These are phyloP conservation scores for Solanum verrucosum DNA, from an alignment of 257 asterid genomes.

Conservation along the genomic window DNA sequence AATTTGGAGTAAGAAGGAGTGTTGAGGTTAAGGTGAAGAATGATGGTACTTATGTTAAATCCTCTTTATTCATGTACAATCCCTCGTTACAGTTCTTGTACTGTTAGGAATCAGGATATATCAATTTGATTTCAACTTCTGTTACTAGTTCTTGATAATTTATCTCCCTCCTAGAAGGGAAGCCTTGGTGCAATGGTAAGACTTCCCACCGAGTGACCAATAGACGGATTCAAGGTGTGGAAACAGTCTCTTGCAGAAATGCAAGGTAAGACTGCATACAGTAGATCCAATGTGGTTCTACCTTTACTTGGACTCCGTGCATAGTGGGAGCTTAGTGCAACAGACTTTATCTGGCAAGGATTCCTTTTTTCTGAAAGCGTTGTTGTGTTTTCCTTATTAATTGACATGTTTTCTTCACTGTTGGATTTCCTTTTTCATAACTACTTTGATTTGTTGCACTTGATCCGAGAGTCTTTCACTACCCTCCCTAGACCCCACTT, in stretches of 20 bases:
- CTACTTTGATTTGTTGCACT: background rate
- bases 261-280: background rate
- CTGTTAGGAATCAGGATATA: background rate
- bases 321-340: background rate
- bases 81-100: background rate
- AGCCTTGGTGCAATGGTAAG: background rate
- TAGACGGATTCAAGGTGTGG: background rate
- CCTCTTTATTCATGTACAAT: background rate
- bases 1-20: background rate
- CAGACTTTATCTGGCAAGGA: background rate
- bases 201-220: background rate
- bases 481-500: background rate
- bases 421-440: background rate
- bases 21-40: background rate
- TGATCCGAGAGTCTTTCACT: background rate
- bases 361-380: background rate
- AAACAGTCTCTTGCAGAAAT: background rate
- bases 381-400: background rate
- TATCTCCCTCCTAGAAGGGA: background rate
- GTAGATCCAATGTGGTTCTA: background rate
- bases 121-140: background rate
- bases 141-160: background rate
- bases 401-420: background rate
- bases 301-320: background rate
- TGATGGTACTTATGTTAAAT: background rate